Evolutionary conservation across 228 moss, liverwort and hornwort species (phyloP).

Genomic region (Sphagnum magellanicum): DNA sequence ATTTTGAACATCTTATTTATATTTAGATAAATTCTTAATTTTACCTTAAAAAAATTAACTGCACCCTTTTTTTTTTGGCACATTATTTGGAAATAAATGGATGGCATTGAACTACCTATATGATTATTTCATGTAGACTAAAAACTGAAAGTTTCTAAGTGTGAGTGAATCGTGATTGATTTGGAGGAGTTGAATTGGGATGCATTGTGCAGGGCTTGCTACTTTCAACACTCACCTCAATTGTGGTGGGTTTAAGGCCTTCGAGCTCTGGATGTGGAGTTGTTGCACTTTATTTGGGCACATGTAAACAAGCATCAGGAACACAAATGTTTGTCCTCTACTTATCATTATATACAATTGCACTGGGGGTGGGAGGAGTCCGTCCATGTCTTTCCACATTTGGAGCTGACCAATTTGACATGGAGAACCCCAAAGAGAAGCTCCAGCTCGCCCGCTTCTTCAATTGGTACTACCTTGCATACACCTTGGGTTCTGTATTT

Average conservation of each 20-base stretch:
- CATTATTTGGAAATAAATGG: too few species aligned
- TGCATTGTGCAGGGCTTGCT: slow-evolving; percentile 8
- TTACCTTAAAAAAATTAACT: too few species aligned
- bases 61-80: too few species aligned
- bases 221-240: slow-evolving; percentile 8
- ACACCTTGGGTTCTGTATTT: slow-evolving; percentile 30
- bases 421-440: slow-evolving; percentile 10
- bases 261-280: background rate
- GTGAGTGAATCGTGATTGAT: too few species aligned
- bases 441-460: slow-evolving; percentile 8
- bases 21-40: too few species aligned
- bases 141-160: too few species aligned
- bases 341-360: slow-evolving; percentile 8
- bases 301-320: background rate
- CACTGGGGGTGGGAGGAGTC: slow-evolving; percentile 14
- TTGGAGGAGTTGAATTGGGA: too few species aligned
- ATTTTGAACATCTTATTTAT: too few species aligned
- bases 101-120: too few species aligned
- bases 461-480: slow-evolving; percentile 47
- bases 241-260: slow-evolving; percentile 3
- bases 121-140: too few species aligned
- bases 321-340: slow-evolving; percentile 4
- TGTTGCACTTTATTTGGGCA: background rate
- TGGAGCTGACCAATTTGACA: slow-evolving; percentile 23
- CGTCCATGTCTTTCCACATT: slow-evolving; percentile 16